phyloP scores from a whole-genome alignment of 768 basidiomycete genomes.

The Erythrobasidium yunnanense region DNA sequence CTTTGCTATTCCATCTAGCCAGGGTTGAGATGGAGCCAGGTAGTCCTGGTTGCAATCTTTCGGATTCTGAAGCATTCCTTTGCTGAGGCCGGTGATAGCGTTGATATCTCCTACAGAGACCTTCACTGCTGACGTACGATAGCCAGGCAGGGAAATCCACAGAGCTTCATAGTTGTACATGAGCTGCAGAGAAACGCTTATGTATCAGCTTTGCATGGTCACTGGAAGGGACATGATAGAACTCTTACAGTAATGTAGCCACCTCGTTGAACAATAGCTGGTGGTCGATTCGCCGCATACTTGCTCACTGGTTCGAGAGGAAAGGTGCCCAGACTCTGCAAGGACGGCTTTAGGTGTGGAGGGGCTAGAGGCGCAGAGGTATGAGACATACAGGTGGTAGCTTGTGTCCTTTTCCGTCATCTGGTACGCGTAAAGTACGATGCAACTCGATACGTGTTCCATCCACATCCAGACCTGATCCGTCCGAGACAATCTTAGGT shows the following conservation, averaged over 20 bases:
- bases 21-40: neutral
- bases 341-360: neutral
- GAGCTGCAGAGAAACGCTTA: neutral
- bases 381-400: neutral
- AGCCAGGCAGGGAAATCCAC: neutral
- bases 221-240: neutral
- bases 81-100: neutral
- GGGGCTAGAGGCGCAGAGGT: neutral
- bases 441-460: neutral
- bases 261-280: neutral
- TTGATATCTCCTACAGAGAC: slow-evolving; percentile 12
- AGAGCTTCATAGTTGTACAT: slow-evolving; percentile 4
- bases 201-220: neutral
- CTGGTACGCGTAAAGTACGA: neutral
- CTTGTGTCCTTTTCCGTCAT: neutral
- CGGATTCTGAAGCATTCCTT: neutral
- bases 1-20: slow-evolving; percentile 6
- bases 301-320: neutral
- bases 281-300: neutral
- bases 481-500: neutral
- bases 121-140: neutral
- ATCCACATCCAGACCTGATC: neutral
- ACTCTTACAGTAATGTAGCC: neutral
- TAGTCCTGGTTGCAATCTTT: slow-evolving; percentile 9
- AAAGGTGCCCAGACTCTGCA: neutral